Conservation (phyloP, 2,329 filamentous ascomycete genomes). For the Phialophora verrucosa region DNA sequence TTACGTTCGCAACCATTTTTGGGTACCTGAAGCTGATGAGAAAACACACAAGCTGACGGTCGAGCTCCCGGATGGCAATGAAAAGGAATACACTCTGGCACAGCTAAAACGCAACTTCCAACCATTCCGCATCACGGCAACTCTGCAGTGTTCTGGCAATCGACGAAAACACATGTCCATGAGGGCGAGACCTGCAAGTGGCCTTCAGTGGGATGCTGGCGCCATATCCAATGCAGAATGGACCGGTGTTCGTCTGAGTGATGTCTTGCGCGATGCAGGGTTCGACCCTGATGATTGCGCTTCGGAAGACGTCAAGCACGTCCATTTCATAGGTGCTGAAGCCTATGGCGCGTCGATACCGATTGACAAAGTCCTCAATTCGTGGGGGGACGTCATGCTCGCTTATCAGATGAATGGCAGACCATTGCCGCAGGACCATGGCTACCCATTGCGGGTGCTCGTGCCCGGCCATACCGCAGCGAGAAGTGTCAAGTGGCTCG, state of each 20-base stretch:
- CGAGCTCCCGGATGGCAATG: constrained; percentile 62
- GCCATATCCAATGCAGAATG: constrained; percentile 67
- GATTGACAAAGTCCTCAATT: constrained; percentile 63
- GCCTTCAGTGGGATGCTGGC: constrained; percentile 65
- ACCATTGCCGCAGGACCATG: constrained; percentile 68
- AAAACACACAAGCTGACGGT: constrained; percentile 58
- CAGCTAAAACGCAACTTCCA: constrained; percentile 60
- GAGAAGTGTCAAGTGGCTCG: constrained; percentile 70
- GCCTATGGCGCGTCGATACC: constrained; percentile 66
- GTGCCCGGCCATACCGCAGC: constrained; percentile 71
- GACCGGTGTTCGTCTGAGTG: constrained; percentile 62
- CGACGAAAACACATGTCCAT: constrained; percentile 65
- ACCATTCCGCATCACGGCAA: constrained; percentile 59
- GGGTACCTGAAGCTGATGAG: constrained; percentile 59
- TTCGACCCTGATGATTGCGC: constrained; percentile 50
- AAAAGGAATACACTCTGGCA: constrained; percentile 59
- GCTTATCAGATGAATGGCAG: constrained; percentile 69
- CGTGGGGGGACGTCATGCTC: constrained; percentile 68
- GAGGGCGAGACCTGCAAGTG: constrained; percentile 57
- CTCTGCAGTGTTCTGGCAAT: constrained; percentile 67
- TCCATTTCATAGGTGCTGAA: constrained; percentile 65
- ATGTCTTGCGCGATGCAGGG: constrained; percentile 63
- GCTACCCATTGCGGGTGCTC: constrained; percentile 66
- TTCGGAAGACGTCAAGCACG: constrained; percentile 51
- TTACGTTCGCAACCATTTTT: constrained; percentile 68